Percentiles rank a stretch among this genome's conserved stretches.
Conservation (phyloP, 2,329 filamentous ascomycete genomes). For the Chrysosporium keratinophilum region DNA sequence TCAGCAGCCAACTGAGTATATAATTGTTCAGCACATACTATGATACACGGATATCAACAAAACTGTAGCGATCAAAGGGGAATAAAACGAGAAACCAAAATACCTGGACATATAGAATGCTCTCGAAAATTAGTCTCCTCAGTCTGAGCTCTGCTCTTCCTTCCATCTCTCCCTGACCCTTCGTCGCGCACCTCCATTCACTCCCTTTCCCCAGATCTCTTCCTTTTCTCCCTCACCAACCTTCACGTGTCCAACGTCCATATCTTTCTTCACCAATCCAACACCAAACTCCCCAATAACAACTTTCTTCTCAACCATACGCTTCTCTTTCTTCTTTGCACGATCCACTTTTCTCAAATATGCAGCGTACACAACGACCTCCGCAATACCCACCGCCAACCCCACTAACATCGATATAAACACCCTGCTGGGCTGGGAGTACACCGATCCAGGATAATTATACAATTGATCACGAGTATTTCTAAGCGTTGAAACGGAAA, state of each 20-base stretch:
- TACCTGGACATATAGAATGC: slow-evolving; percentile 1
- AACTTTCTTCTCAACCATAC: slow-evolving; percentile 31
- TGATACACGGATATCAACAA: not conserved
- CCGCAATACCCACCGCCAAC: slow-evolving; percentile 37
- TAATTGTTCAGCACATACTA: not conserved
- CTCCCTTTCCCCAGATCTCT: slow-evolving; percentile 34
- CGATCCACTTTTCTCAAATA: slow-evolving; percentile 37
- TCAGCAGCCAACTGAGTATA: not conserved
- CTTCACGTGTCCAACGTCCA: not conserved
- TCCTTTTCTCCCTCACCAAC: slow-evolving; percentile 17
- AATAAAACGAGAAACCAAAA: not conserved
- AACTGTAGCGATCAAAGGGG: too few relatives aligned
- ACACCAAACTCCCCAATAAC: slow-evolving; percentile 18
- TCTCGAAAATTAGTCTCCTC: not conserved
- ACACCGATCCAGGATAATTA: slow-evolving; percentile 15
- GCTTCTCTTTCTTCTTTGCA: slow-evolving; percentile 31
- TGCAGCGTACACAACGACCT: slow-evolving; percentile 38
- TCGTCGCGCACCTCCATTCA: slow-evolving; percentile 33
- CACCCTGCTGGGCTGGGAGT: slow-evolving; percentile 30
- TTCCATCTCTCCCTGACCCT: slow-evolving; percentile 34
- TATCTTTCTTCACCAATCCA: not conserved
- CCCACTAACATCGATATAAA: slow-evolving; percentile 33
- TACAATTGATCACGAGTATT: not conserved
- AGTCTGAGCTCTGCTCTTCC: slow-evolving; percentile 18
- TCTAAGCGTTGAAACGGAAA: slow-evolving; percentile 16